Evolutionary conservation across 2,329 filamentous ascomycete genomes (phyloP), one percentile per base, ranked within the genome.

Genomic region (Hirsutella rhossiliensis): DNA sequence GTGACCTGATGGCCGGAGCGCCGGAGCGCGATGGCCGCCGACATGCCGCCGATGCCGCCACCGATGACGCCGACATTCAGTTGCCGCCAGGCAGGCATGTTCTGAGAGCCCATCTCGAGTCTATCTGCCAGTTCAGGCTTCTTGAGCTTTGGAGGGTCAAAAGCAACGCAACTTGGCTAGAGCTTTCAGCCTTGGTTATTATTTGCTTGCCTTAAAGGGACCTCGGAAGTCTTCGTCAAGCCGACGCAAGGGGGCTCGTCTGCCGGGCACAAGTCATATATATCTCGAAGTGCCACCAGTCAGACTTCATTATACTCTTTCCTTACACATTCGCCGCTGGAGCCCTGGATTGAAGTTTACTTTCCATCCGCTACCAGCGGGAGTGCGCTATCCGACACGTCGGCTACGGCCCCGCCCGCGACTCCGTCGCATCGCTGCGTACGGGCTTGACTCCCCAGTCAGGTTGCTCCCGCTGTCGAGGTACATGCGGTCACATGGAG

Each of bases 1-100:
- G 75, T 81, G 3, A 72, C 68, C 1, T 54, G 41, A 52, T 73
- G 70, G 18, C 70, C 70, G 3, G 66, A 63, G 19, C 66, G 65
- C 4, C 69, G 67, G 12, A 72, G 62, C 0, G 70, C 62, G 30
- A 72, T 66, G 6, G 67, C 69, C 3, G 58, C 65, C 1, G 62
- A 67, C 55, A 72, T 62, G 50, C 69, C 69, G 12, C 69, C 69
- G 36, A 73, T 71, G 36, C 69, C 69, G 13, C 67, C 69, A 32
- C 69, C 69, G 4, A 73, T 48, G 27, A 72, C 62, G 17, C 59
- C 65, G 19, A 70, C 62, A 28, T 52, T 65, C 19, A 77, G 65
- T 7, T 54, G 58, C 39, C 62, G 62, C 72, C 72, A 76, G 41
- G 60, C 56, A 1, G 45, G 42, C 13, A 42, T 46, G 39, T 34